Conservation (phyloP, 352 stramenopile genomes). For the Phytophthora lateralis region DNA sequence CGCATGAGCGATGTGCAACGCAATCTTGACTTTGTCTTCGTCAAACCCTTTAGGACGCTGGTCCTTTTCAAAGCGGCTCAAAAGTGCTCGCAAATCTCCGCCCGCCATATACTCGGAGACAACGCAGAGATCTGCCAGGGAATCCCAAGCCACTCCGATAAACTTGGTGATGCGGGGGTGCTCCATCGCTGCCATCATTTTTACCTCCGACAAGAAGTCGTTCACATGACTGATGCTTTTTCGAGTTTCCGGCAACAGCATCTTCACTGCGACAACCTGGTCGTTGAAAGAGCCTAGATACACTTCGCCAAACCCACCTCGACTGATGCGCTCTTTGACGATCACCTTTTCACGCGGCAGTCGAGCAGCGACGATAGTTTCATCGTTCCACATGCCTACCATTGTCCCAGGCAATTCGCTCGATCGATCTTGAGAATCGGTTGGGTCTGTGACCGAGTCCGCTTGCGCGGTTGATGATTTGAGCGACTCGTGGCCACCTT, state of each 20-base stretch:
- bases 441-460: conserved; percentile 1
- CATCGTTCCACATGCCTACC: conserved; percentile 35
- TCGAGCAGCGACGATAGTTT: conserved; percentile 36
- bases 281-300: conserved; percentile 35
- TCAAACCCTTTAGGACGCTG: conserved; percentile 15
- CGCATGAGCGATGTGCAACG: conserved; percentile 17
- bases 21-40: conserved; percentile 13
- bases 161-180: conserved; percentile 32
- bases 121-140: conserved; percentile 19
- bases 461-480: conserved; percentile 13
- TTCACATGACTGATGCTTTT: conserved; percentile 42
- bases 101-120: conserved; percentile 24
- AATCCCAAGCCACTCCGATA: conserved; percentile 28
- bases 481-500: conserved; percentile 9
- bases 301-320: conserved; percentile 43
- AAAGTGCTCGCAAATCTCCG: conserved; percentile 16
- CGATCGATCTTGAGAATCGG: conserved; percentile 6
- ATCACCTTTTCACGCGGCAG: conserved; percentile 44
- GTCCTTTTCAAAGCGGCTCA: conserved; percentile 16
- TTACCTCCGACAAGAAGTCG: conserved; percentile 63
- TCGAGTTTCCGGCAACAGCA: conserved; percentile 32
- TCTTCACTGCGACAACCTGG: conserved; percentile 40
- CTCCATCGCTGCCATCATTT: conserved; percentile 47
- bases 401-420: conserved; percentile 17
- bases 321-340: conserved; percentile 28